These are phyloP conservation scores for Tricholoma saponaceum DNA, from an alignment of 768 basidiomycete species.

Conservation along the genomic window DNA sequence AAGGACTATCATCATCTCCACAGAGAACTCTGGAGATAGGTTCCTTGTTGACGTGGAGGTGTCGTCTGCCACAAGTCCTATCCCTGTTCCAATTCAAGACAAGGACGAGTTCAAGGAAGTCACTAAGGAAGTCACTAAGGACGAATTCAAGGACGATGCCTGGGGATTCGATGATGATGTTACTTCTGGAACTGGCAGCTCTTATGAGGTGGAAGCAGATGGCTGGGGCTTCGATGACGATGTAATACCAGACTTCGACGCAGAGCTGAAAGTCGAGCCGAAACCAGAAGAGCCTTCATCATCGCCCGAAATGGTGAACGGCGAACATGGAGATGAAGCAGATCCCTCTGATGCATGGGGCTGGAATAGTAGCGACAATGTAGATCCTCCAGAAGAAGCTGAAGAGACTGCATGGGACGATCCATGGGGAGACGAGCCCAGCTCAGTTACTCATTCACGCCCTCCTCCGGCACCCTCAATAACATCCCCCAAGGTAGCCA, in stretches of 20 bases:
- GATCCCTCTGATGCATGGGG: conserved; percentile 70
- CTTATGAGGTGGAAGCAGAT: conserved; percentile 32
- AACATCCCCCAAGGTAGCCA: conserved; percentile 48
- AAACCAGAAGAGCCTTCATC: conserved; percentile 5
- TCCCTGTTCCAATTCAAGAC: conserved; percentile 23
- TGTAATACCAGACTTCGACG: conserved; percentile 10
- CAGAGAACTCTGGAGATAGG: conserved; percentile 31
- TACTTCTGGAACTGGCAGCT: conserved; percentile 18
- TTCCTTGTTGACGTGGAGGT: conserved; percentile 40
- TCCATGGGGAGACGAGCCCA: conserved; percentile 57
- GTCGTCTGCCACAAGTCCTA: conserved; percentile 24
- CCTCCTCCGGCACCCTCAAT: conserved; percentile 27
- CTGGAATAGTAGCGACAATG: conserved; percentile 58
- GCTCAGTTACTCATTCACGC: conserved; percentile 19
- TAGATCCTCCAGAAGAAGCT: conserved; percentile 35
- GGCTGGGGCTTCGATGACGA: conserved; percentile 57
- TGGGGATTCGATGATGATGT: conserved; percentile 50
- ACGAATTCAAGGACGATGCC: conserved; percentile 31
- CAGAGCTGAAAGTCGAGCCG: conserved; percentile 11
- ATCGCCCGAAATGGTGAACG: conserved; percentile 9
- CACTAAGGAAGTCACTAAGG: conserved; percentile 9
- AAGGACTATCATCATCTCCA: conserved; percentile 47
- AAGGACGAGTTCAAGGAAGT: conserved; percentile 7
- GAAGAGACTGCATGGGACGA: conserved; percentile 60
- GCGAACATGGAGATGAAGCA: conserved; percentile 21